phyloP scores from a whole-genome alignment of 306 rosid species.

The Corylus heterophylla region DNA sequence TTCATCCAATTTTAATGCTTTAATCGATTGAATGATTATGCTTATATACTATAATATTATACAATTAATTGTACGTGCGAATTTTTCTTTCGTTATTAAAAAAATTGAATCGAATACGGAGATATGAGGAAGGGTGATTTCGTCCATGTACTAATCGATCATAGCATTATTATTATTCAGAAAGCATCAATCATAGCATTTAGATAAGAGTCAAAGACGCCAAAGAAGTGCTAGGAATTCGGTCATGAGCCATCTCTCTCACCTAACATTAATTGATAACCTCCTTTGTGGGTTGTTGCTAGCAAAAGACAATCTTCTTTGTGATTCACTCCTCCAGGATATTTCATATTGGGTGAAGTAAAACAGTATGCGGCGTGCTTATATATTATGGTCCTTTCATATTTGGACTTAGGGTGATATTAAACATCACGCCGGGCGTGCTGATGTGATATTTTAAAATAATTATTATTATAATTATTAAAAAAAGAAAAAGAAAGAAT shows the following conservation, averaged over 20 bases:
- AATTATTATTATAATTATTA: no score
- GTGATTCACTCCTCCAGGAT: background rate
- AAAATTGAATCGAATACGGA: background rate
- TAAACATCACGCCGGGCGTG: no score
- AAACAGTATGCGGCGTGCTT: no score
- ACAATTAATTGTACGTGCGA: no score
- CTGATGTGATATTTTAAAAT: no score
- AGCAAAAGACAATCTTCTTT: background rate
- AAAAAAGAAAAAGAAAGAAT: no score
- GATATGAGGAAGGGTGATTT: background rate
- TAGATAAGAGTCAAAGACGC: background rate
- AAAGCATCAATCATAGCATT: background rate
- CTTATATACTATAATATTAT: no score
- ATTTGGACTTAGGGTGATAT: no score
- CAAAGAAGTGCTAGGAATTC: background rate
- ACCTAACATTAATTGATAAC: constrained; percentile 17
- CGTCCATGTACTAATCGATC: background rate
- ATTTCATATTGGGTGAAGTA: no score
- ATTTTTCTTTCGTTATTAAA: no score
- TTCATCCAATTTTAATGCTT: background rate
- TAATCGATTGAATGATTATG: no score
- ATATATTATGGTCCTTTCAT: no score
- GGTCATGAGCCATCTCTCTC: constrained; percentile 2
- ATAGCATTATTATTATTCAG: background rate
- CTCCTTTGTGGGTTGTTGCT: background rate